phyloP scores from a whole-genome alignment of 768 basidiomycete genomes.

The Pleurotus ostreatus region DNA sequence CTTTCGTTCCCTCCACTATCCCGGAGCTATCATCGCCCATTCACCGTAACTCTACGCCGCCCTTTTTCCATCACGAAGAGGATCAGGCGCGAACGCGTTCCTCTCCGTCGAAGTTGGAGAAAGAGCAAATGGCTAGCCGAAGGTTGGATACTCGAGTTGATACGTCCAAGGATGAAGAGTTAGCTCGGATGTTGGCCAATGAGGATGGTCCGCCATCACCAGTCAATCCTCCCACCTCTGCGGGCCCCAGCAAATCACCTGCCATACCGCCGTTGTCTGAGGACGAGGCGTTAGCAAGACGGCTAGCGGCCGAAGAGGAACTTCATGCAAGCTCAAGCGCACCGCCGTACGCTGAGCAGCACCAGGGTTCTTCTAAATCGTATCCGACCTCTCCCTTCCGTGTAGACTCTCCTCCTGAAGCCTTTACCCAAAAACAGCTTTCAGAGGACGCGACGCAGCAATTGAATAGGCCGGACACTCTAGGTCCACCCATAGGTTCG shows the following conservation, averaged over 20 bases:
- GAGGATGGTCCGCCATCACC: conserved; percentile 1
- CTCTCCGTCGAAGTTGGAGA: neutral
- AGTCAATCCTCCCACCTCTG: neutral
- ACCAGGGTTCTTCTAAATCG: neutral
- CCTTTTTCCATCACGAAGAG: neutral
- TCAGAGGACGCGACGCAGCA: neutral
- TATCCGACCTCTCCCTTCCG: neutral
- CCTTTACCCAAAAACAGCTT: conserved; percentile 32
- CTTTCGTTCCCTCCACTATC: conserved; percentile 13
- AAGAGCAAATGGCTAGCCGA: neutral
- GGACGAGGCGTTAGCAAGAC: conserved; percentile 25
- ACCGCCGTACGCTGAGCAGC: neutral
- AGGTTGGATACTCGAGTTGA: neutral
- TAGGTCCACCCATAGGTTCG: neutral
- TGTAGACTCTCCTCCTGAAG: conserved; percentile 21
- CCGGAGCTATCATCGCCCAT: conserved; percentile 2
- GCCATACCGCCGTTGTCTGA: conserved; percentile 15
- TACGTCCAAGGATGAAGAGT: conserved; percentile 11
- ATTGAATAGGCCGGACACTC: neutral
- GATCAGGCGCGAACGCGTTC: neutral
- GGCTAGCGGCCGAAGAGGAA: conserved; percentile 13
- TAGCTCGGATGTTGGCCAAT: conserved; percentile 4
- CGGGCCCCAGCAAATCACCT: conserved; percentile 16
- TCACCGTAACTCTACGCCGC: neutral
- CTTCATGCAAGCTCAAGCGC: neutral